Evolutionary conservation across 768 basidiomycete species (phyloP).

Genomic region (Hortiboletus campestris): DNA sequence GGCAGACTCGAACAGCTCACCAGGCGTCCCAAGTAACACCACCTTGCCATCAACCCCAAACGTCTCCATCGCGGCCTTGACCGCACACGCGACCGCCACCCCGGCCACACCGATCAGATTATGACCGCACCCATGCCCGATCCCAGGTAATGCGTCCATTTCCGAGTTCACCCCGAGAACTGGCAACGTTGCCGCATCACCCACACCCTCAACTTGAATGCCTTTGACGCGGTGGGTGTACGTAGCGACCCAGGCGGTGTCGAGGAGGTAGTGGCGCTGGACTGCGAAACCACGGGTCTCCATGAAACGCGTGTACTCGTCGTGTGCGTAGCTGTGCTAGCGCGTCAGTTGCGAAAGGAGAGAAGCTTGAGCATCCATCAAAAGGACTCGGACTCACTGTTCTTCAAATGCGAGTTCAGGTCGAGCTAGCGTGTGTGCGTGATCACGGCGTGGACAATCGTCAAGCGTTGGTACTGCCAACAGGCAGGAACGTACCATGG

Average conservation of each 20-base stretch:
- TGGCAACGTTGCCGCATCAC: not conserved
- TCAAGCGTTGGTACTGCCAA: not conserved
- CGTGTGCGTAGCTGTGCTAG: slow-evolving; percentile 66
- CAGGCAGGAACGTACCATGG: slow-evolving; percentile 43
- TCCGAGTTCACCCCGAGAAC: slow-evolving; percentile 75
- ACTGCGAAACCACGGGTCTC: slow-evolving; percentile 63
- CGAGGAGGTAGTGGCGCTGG: slow-evolving; percentile 55
- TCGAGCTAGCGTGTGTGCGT: slow-evolving; percentile 42
- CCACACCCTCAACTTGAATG: too few relatives aligned
- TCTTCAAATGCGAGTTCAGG: slow-evolving; percentile 72
- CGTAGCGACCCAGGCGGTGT: slow-evolving; percentile 74
- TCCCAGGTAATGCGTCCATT: slow-evolving; percentile 59
- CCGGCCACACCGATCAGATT: slow-evolving; percentile 77
- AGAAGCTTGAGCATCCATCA: too few relatives aligned
- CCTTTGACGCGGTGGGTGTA: slow-evolving; percentile 41
- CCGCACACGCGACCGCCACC: slow-evolving; percentile 66
- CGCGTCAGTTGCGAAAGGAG: too few relatives aligned
- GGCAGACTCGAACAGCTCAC: slow-evolving; percentile 32
- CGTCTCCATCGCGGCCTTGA: slow-evolving; percentile 58
- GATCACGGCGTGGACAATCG: not conserved
- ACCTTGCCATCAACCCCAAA: slow-evolving; percentile 65
- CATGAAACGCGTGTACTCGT: slow-evolving; percentile 67
- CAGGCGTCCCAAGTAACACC: slow-evolving; percentile 74
- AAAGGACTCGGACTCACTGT: slow-evolving; percentile 40
- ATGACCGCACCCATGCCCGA: slow-evolving; percentile 78